Evolutionary conservation across 768 basidiomycete species (phyloP), one percentile per base, ranked within the genome.

Genomic region (Amanita fuliginea): DNA sequence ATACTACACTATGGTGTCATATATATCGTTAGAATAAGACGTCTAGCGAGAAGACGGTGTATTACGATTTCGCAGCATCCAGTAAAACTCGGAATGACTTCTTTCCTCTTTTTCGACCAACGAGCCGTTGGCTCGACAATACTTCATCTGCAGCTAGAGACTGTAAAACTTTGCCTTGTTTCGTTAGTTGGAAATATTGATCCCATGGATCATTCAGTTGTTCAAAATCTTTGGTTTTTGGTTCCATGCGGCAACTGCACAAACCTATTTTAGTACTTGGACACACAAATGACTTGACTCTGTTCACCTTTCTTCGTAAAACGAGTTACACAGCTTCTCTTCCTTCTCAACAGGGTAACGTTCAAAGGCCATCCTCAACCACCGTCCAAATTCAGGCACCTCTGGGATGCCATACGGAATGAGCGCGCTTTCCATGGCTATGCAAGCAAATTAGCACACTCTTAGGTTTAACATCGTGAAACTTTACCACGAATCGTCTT

Each of bases 351-450:
- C 7, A 3, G 47, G 40, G 11, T 40, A 53, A 9, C 40, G 11
- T 21, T 33, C 35, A 24, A 68, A 50, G 16, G 53, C 46, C 6
- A 45, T 51, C 22, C 54, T 60, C 13, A 76, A 56, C 74, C 75
- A 76, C 8, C 60, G 53, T 24, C 64, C 64, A 46, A 75, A 62
- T 14, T 60, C 60, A 14, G 65, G 57, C 24, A 64, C 58, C 21
- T 59, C 59, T 4, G 59, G 54, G 47, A 72, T 64, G 4, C 64
- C 62, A 51, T 74, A 76, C 3, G 67, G 68, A 4, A 69, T 58
- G 26, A 74, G 70, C 21, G 69, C 72, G 42, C 63, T 65, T 51
- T 78, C 74, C 66, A 78, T 71, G 3, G 60, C 75, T 13, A 28
- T 59, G 19, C 55, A 39, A n/a, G 9, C 22, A 10, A 3, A 5